Evolutionary conservation across 768 basidiomycete genomes (phyloP), one percentile per base, ranked within the genome.

Genomic region (Mycena polygramma): DNA sequence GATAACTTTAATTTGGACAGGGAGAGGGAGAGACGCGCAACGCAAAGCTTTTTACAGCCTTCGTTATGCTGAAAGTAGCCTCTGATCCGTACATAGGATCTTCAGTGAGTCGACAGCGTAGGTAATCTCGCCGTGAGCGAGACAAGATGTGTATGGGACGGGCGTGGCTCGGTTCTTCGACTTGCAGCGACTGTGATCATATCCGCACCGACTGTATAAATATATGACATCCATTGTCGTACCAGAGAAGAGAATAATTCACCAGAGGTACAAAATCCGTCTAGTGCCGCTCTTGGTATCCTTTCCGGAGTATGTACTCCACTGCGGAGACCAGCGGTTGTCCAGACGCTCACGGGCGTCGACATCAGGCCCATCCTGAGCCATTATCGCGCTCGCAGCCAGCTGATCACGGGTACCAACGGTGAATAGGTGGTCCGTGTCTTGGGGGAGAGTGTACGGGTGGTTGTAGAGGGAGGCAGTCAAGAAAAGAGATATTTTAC

Each of bases 41-140:
- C n/a, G n/a, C n/a, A n/a, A n/a, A n/a, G n/a, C n/a, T n/a, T n/a
- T 24, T 49, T 59, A 35, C 66, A 67, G 30, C n/a, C 30, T 11
- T 67, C 8, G 36, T 67, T 67, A 48, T 67, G 66, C 30, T 45
- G n/a, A 15, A 57, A 53, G 11, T 36, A 41, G 10, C 66, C 66
- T 13, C 66, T 46, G 20, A 67, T 59, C 1, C 57, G 66, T 2
- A 67, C n/a, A n/a, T n/a, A n/a, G 57, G 37, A 67, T 67, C 11
- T 36, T 41, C 1, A 43, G 43, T 13, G 43, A 37, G 39, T 53
- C 49, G 17, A 22, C 46, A 19, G 22, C 35, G n/a, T 26, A 45
- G 2, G 64, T 66, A n/a, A 66, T 52, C 48, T 67, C 66, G 20
- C 22, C 55, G 41, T 67, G 66, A n/a, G 66, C 66, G 15, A 57